Conservation (phyloP, 108 stramenopile genomes). For the Seminavis robusta region DNA sequence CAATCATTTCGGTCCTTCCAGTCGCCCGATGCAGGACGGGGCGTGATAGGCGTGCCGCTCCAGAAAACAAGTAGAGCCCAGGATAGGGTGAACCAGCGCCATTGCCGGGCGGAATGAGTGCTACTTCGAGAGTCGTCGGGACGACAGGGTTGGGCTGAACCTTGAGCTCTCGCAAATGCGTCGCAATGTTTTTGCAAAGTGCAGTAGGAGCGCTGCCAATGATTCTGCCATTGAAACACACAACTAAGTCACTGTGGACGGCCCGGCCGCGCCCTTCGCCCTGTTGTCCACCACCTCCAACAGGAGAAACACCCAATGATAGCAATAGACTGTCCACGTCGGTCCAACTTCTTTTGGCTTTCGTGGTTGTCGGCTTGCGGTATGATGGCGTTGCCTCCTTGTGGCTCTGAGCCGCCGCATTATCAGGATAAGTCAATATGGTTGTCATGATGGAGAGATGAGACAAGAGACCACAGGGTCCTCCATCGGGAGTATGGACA, state of each 20-base stretch:
- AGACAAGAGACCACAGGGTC: constrained; percentile 97
- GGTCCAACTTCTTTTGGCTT: constrained; percentile 21
- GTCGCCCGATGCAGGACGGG: constrained; percentile 89
- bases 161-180: constrained; percentile 67
- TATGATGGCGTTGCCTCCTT: background rate
- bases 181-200: constrained; percentile 65
- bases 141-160: constrained; percentile 51
- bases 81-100: constrained; percentile 90
- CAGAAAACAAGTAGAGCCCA: constrained; percentile 89
- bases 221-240: constrained; percentile 77
- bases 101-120: constrained; percentile 65
- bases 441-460: constrained; percentile 85
- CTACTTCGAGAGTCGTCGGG: constrained; percentile 73
- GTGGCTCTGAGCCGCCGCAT: constrained; percentile 31
- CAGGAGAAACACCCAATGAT: constrained; percentile 60
- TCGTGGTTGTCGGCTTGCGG: background rate
- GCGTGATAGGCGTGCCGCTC: constrained; percentile 84
- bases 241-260: constrained; percentile 52
- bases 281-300: constrained; percentile 56
- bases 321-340: constrained; percentile 67
- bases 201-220: constrained; percentile 57
- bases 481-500: constrained; percentile 99
- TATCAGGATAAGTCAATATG: constrained; percentile 63
- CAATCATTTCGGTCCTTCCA: constrained; percentile 89
- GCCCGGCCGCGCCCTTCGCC: constrained; percentile 63